phyloP scores from a whole-genome alignment of 768 basidiomycete species.

The Suillus americanus region DNA sequence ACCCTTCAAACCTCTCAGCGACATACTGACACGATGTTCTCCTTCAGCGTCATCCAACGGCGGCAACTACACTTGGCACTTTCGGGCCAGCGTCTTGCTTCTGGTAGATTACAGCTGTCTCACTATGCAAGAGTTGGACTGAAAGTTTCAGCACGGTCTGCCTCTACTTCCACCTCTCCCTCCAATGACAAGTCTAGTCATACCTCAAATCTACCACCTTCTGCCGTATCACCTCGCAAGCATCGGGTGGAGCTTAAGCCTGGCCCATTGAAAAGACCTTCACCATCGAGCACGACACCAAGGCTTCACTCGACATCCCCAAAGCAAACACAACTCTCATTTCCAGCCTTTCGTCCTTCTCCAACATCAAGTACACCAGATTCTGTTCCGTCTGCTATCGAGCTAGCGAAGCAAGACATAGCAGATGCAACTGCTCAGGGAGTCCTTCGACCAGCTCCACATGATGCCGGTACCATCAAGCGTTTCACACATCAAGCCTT shows the following conservation, averaged over 20 bases:
- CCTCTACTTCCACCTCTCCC: constrained; percentile 30
- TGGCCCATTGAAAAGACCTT: constrained; percentile 51
- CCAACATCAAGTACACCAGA: constrained; percentile 16
- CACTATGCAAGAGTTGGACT: neutral
- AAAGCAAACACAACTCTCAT: constrained; percentile 26
- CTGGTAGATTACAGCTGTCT: constrained; percentile 7
- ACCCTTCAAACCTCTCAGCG: neutral
- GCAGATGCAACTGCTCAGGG: constrained; percentile 67
- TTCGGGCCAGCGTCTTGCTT: constrained; percentile 8
- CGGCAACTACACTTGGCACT: neutral
- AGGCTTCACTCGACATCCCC: constrained; percentile 22
- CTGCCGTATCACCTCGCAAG: constrained; percentile 29
- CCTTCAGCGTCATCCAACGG: neutral
- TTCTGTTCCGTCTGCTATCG: constrained; percentile 34
- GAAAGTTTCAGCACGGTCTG: neutral
- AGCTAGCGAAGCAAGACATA: constrained; percentile 61
- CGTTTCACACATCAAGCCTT: constrained; percentile 49
- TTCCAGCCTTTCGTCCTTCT: constrained; percentile 24
- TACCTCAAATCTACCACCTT: constrained; percentile 26
- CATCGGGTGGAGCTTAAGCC: constrained; percentile 63
- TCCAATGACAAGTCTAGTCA: constrained; percentile 12
- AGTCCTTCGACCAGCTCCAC: constrained; percentile 64
- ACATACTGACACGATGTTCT: neutral
- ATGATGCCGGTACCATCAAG: constrained; percentile 55
- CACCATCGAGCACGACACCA: constrained; percentile 23